phyloP scores from a whole-genome alignment of 169 alveolate genomes.

The Perkinsus olseni region DNA sequence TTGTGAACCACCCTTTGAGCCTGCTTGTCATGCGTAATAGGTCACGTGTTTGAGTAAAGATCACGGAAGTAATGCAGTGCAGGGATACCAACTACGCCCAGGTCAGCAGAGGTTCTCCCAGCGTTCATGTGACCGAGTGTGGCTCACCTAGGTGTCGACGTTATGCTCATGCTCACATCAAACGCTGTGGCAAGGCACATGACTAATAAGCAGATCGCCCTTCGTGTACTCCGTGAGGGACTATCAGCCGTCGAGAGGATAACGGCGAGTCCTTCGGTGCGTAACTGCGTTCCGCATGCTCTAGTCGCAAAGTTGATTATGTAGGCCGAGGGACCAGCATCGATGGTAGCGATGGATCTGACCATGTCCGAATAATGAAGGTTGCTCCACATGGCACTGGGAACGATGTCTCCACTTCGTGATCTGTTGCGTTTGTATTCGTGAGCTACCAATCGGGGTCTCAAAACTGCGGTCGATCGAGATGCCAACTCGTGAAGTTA shows the following conservation, averaged over 20 bases:
- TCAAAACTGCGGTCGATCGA: no score
- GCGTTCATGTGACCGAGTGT: no score
- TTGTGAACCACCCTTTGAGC: no score
- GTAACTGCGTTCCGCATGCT: background rate
- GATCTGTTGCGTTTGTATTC: no score
- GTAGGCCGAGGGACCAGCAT: background rate
- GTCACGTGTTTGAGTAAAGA: background rate
- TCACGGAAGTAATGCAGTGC: background rate
- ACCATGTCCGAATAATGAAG: background rate
- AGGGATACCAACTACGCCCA: background rate
- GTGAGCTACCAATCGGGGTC: no score
- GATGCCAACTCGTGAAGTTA: no score
- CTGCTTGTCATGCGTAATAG: background rate
- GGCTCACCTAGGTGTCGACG: background rate
- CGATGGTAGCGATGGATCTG: background rate
- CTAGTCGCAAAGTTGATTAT: background rate
- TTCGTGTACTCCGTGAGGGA: background rate
- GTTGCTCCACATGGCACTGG: no score
- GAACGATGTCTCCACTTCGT: no score
- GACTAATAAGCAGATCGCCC: background rate
- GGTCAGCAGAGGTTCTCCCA: background rate
- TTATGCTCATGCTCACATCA: background rate
- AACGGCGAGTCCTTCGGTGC: background rate
- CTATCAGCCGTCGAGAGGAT: background rate
- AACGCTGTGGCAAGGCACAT: background rate